Evolutionary conservation across 768 basidiomycete genomes (phyloP), one percentile per base, ranked within the genome.

Genomic region (Gloeopeniophorella convolvens): DNA sequence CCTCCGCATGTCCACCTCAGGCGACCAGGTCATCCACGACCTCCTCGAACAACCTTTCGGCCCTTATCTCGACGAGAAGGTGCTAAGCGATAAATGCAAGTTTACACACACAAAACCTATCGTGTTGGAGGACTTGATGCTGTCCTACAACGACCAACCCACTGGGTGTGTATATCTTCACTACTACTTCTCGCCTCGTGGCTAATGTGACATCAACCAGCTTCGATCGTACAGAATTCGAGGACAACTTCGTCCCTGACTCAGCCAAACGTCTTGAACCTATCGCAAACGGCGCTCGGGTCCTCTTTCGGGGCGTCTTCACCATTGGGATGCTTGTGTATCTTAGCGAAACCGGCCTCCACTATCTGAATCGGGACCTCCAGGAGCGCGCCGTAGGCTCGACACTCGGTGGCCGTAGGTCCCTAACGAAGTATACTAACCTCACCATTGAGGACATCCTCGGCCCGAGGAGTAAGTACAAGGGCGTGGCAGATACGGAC

Each of bases 291-390:
- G 54, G 27, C n/a, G 28, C 26, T 32, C 51, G 5, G 15, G 71
- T 80, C 16, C 66, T 71, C 10, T 79, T 82, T 52, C 75, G 72
- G 27, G 83, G 81, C 0, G 57, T 73, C 5, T 65, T 84, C 0
- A 68, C 68, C 32, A 71, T 85, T 51, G 58, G 66, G 2, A 49
- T 65, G 2, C 66, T 77, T 0, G 55, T 63, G 1, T 81, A 79
- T 73, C 72, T 85, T 18, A 76, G 80, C 1, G 65, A 67, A 0
- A 59, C 59, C 35, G 83, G 80, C 1, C 49, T 58, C 30, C 57
- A 64, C 32, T 63, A 57, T 43, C 56, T 85, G 5, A 64, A 76
- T 43, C 33, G 45, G 3, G 80, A 80, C 43, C 59, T 84, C 10
- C 66, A 68, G 16, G 52, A 68, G 33, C 65, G 76, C 13, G 70